Evolutionary conservation across 2,329 filamentous ascomycete genomes (phyloP), one percentile per base, ranked within the genome.

Genomic region (Alternaria infectoria): DNA sequence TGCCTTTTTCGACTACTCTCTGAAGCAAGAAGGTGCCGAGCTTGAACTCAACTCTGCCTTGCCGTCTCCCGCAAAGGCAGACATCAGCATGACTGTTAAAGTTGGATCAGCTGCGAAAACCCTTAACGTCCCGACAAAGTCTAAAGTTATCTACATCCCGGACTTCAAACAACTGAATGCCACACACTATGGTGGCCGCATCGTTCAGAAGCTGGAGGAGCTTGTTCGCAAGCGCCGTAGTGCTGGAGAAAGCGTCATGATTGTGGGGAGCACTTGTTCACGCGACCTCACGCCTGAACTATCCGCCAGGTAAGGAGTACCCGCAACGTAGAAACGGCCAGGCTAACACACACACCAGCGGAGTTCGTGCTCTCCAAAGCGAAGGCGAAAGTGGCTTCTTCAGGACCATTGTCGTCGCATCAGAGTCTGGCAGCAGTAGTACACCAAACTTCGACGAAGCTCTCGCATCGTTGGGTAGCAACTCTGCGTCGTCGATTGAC

Each of bases 141-240:
- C 84, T 23, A 85, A 93, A 8, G 89, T 98, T 61, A 84, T 96
- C 43, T 93, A 93, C 70, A 82, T 97, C 12, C 88, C 91, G 75
- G 93, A 98, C 76, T 91, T 93, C 73, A 89, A 91, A 57, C 92
- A 96, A 67, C 84, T 99, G 9, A 88, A 86, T 70, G 86, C 87
- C 74, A 90, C 91, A 1, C 78, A 86, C 6, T 89, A 93, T 61
- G 93, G 93, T 11, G 84, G 87, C 2, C 85, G 87, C 21, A 86
- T 98, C 30, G 81, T 97, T 8, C 82, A 85, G 44, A 88, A 90
- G 62, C 81, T 99, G 12, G 89, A 92, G 57, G 86, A 87, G 51
- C 84, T 91, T 7, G 88, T 97, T 25, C 90, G 94, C 71, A 86
- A 87, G 62, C 86, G 90, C 61, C 91, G 94, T 84, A 85, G 86